Conservation (phyloP, 2,329 filamentous ascomycete genomes). For the Cryphonectria parasitica region DNA sequence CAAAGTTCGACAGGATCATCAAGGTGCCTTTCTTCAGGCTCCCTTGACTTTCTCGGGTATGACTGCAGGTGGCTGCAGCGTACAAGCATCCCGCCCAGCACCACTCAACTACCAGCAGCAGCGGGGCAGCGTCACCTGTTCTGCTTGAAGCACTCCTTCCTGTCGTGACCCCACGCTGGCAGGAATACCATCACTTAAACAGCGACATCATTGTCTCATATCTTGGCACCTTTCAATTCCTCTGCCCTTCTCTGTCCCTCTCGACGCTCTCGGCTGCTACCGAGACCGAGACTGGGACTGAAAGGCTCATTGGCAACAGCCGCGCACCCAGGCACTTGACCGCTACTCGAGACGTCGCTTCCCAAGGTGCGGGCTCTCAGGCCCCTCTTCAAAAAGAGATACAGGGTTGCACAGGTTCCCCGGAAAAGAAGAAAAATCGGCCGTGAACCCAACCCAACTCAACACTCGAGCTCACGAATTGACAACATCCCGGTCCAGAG, state of each 20-base stretch:
- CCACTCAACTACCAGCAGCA: constrained; percentile 10
- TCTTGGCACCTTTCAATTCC: constrained; percentile 7
- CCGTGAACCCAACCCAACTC: background rate
- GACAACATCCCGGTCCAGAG: background rate
- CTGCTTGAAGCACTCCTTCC: constrained; percentile 6
- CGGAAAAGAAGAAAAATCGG: background rate
- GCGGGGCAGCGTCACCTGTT: constrained; percentile 1
- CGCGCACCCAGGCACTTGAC: constrained; percentile 6
- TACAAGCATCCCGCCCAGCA: constrained; percentile 1
- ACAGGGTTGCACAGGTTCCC: constrained; percentile 1
- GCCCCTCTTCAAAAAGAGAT: background rate
- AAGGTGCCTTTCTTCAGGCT: background rate
- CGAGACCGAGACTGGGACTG: constrained; percentile 9
- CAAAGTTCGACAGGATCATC: constrained; percentile 3
- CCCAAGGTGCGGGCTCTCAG: background rate
- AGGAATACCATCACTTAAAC: constrained; percentile 10
- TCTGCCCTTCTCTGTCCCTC: constrained; percentile 12
- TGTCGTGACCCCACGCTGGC: constrained; percentile 19
- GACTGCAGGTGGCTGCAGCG: constrained; percentile 27
- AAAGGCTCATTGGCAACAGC: background rate
- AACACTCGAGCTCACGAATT: background rate
- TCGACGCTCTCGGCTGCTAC: constrained; percentile 19
- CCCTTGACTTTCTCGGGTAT: constrained; percentile 10
- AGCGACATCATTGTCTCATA: constrained; percentile 19
- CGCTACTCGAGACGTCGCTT: constrained; percentile 12